A percentile compares a stretch with the other conserved stretches of the same genome.
phyloP scores from a whole-genome alignment of 331 rosid species.

The Malus hybrid region DNA sequence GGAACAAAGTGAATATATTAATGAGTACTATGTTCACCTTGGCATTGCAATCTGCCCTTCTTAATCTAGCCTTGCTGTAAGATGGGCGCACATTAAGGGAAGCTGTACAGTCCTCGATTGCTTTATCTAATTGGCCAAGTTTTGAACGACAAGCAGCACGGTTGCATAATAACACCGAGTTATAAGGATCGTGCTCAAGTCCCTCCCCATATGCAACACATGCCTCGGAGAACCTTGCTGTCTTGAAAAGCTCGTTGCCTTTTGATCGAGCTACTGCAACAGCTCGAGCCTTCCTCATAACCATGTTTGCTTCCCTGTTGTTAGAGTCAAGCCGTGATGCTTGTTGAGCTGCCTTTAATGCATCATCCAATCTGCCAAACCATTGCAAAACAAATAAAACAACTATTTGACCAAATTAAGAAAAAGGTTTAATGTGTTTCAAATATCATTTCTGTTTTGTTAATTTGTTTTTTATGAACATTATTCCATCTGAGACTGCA shows the following conservation, averaged over 20 bases:
- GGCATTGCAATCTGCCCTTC: constrained; percentile 72
- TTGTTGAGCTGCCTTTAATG: constrained; percentile 40
- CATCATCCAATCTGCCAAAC: constrained; percentile 54
- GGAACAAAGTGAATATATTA: not conserved
- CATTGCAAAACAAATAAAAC: not conserved
- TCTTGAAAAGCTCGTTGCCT: constrained; percentile 62
- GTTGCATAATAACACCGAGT: constrained; percentile 64
- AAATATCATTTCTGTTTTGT: not conserved
- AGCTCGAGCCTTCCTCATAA: constrained; percentile 36
- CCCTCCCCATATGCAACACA: constrained; percentile 65
- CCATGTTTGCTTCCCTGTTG: constrained; percentile 39
- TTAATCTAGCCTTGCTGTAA: constrained; percentile 66
- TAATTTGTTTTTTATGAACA: not conserved
- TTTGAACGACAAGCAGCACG: constrained; percentile 72
- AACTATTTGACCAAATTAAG: not conserved
- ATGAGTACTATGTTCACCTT: constrained; percentile 33
- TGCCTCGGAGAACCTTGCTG: constrained; percentile 55
- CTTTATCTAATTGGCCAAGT: constrained; percentile 49
- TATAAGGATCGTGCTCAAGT: constrained; percentile 59
- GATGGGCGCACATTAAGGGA: constrained; percentile 59
- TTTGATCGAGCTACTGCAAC: constrained; percentile 48
- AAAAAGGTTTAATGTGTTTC: not conserved
- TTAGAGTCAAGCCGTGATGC: constrained; percentile 54
- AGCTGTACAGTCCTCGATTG: constrained; percentile 55
- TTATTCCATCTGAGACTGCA: not conserved